Percentiles rank a stretch among this genome's conserved stretches.
Conservation (phyloP, 148 eudicot genomes). For the Rhododendron ferrugineum region DNA sequence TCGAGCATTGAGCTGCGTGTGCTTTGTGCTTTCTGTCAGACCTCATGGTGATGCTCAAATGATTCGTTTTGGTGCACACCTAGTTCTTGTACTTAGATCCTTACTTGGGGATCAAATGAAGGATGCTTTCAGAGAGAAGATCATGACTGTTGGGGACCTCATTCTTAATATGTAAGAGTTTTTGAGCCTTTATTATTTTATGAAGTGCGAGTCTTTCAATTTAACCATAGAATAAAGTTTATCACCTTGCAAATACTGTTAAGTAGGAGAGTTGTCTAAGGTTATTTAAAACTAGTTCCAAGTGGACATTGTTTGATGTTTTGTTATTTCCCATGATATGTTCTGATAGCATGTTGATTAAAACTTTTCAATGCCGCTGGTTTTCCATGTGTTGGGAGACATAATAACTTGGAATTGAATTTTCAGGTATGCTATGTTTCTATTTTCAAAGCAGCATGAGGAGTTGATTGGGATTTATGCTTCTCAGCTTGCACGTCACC, state of each 20-base stretch:
- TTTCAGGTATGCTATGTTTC: slow-evolving; percentile 81
- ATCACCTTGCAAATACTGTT: neutral
- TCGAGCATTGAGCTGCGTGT: neutral
- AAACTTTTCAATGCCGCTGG: neutral
- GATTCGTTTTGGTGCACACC: slow-evolving; percentile 96
- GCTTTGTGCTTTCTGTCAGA: slow-evolving; percentile 31
- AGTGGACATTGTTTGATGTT: neutral
- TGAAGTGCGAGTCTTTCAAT: neutral
- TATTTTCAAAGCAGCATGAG: slow-evolving; percentile 80
- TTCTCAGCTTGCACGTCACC: slow-evolving; percentile 86
- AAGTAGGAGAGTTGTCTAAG: neutral
- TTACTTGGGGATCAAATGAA: slow-evolving; percentile 72
- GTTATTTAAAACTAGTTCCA: neutral
- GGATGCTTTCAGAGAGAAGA: slow-evolving; percentile 77
- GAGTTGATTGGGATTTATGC: slow-evolving; percentile 94
- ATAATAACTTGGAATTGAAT: neutral
- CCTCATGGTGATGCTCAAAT: slow-evolving; percentile 91
- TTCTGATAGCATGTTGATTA: neutral
- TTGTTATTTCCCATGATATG: neutral
- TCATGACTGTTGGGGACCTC: slow-evolving; percentile 90
- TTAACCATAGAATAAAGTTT: neutral
- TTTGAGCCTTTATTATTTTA: neutral
- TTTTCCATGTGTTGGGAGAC: neutral
- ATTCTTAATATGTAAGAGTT: slow-evolving; percentile 84
- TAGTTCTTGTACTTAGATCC: slow-evolving; percentile 81